Evolutionary conservation across 108 stramenopile species (phyloP), one percentile per base, ranked within the genome.

Genomic region (Cyclotella sp.): DNA sequence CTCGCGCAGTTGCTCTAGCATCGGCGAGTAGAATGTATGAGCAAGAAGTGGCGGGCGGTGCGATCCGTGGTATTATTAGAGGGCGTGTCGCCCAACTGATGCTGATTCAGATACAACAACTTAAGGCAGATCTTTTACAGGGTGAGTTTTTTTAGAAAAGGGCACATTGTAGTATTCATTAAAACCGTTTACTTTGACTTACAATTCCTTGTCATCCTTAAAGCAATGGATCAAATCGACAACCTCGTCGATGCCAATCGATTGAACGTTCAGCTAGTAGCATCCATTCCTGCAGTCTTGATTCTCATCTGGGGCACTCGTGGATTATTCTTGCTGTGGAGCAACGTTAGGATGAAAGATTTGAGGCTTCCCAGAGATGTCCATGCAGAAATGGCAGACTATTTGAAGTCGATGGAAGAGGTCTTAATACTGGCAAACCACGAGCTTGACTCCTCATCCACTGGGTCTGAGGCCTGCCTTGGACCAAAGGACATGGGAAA

Each of bases 41-140:
- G 61, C 29, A 80, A 40, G 80, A 90, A 73, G 75, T 94, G 51
- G 61, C 81, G 3, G 67, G 68, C 9, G 90, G 93, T 2, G 76
- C 88, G n/a, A 76, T 91, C 1, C 77, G 79, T 11, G 85, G 87
- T 42, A 79, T 87, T n/a, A 21, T 90, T 24, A 70, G 79, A 58
- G 93, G 93, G 12, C 53, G 69, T 24, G 75, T 94, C 59, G 81
- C 88, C 14, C 88, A 87, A 16, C 70, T 94, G 69, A 77, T 94
- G 78, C 74, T 94, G 27, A 88, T 94, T 65, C 93, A 94, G 62
- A 84, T 94, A 44, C 93, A 94, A 60, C 93, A 94, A 63, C 82
- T 94, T 19, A 94, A 94, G 39, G 87, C 90, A 41, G 91, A 91
- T 28, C 66, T 94, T 75, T 63, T 94, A 44, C 77, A 88, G 52